These are phyloP conservation scores for Calonectria hawksworthii DNA, from an alignment of 2,329 filamentous ascomycete genomes.

Conservation along the genomic window DNA sequence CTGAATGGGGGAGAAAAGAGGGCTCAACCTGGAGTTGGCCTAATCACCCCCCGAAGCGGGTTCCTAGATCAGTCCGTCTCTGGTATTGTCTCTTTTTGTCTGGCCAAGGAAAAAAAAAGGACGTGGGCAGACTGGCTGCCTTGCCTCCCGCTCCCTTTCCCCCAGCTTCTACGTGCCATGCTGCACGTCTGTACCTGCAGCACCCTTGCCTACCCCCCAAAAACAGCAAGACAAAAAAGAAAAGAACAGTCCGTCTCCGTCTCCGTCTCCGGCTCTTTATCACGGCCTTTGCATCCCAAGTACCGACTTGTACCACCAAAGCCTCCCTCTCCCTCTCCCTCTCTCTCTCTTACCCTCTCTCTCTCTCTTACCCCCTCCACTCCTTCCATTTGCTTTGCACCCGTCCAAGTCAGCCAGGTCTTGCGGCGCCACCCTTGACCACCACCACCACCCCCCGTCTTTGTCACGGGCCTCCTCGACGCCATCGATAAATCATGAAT, in stretches of 20 bases:
- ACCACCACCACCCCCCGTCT: not conserved
- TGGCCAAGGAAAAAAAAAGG: not conserved
- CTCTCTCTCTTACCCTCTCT: not conserved
- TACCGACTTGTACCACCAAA: not conserved
- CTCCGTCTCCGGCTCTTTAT: not conserved
- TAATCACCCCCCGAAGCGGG: not conserved
- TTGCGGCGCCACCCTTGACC: not conserved
- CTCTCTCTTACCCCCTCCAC: not conserved
- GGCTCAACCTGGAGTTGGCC: not conserved
- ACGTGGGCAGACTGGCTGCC: constrained; percentile 11
- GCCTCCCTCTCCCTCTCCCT: not conserved
- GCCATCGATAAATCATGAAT: not conserved
- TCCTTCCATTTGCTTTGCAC: not conserved
- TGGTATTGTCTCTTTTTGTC: not conserved
- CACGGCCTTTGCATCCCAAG: not conserved
- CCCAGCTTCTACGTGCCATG: not conserved
- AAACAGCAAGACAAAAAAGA: not conserved
- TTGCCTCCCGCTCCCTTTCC: constrained; percentile 7
- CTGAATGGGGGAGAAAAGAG: not conserved
- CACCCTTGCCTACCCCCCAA: not conserved
- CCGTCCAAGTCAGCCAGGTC: not conserved
- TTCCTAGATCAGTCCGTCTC: not conserved
- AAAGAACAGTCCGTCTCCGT: not conserved
- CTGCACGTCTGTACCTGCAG: not conserved
- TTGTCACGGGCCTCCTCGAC: not conserved